A percentile compares a stretch with the other conserved stretches of the same genome.
Evolutionary conservation across 495 filamentous ascomycete genomes (phyloP).

Genomic region (Filosporella fistucella): DNA sequence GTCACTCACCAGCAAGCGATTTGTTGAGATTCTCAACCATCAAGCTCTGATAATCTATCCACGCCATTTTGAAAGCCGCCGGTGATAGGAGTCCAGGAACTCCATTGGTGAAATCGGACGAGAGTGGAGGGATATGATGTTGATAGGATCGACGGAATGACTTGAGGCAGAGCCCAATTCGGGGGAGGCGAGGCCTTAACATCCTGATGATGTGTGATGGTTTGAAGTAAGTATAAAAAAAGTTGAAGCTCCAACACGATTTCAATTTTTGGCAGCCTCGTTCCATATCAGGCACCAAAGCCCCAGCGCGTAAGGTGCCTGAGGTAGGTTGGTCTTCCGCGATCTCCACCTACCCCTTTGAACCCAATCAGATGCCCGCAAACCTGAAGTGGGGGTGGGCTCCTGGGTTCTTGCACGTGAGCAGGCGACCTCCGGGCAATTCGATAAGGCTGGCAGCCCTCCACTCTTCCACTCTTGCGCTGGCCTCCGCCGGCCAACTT

Average conservation of each 20-base stretch:
- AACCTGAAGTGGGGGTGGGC: too few relatives aligned
- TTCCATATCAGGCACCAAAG: too few relatives aligned
- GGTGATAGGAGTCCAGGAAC: constrained; percentile 63
- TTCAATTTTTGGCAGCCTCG: constrained; percentile 3
- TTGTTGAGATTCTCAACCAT: constrained; percentile 71
- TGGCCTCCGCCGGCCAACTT: neutral
- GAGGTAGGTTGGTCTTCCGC: too few relatives aligned
- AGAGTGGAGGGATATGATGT: constrained; percentile 53
- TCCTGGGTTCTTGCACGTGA: too few relatives aligned
- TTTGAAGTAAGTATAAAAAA: too few relatives aligned
- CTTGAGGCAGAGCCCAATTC: constrained; percentile 13
- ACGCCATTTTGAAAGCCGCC: constrained; percentile 66
- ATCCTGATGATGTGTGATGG: too few relatives aligned
- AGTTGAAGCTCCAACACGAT: too few relatives aligned
- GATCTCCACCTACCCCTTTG: too few relatives aligned
- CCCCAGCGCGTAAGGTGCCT: too few relatives aligned
- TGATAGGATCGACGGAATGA: constrained; percentile 39
- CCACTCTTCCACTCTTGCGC: constrained; percentile 8
- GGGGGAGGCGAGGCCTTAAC: constrained; percentile 24
- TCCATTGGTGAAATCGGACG: constrained; percentile 52
- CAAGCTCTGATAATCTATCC: constrained; percentile 74
- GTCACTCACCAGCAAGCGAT: constrained; percentile 63
- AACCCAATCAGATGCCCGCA: too few relatives aligned
- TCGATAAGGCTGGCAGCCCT: neutral
- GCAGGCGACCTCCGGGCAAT: constrained; percentile 16